A percentile compares a stretch with the other conserved stretches of the same genome.
phyloP scores from a whole-genome alignment of 441 rosid genomes.

The Pelargonium citronellum region DNA sequence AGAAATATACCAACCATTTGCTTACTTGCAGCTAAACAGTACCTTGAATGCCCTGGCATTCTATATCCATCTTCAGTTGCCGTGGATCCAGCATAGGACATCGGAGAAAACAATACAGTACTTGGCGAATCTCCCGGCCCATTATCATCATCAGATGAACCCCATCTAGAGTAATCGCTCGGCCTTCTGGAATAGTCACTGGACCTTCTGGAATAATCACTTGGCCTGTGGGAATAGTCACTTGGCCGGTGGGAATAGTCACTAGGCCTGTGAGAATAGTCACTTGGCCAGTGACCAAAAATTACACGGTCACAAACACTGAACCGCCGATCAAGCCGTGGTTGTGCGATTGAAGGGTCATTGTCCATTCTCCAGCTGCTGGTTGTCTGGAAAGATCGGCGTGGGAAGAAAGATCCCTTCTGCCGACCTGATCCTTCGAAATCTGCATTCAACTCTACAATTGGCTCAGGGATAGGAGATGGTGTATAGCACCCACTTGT shows the following conservation, averaged over 20 bases:
- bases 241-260: background rate
- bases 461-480: slow-evolving; percentile 85
- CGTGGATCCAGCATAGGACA: slow-evolving; percentile 47
- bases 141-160: slow-evolving; percentile 89
- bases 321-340: slow-evolving; percentile 71
- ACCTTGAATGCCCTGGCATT: slow-evolving; percentile 65
- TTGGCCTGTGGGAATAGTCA: too few relatives aligned
- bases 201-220: background rate
- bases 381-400: slow-evolving; percentile 87
- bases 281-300: slow-evolving; percentile 33
- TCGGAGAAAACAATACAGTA: slow-evolving; percentile 68
- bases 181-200: slow-evolving; percentile 18
- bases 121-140: slow-evolving; percentile 85
- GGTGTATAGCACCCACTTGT: slow-evolving; percentile 49
- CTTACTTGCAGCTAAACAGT: slow-evolving; percentile 83
- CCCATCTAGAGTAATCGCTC: slow-evolving; percentile 84
- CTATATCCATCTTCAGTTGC: slow-evolving; percentile 57
- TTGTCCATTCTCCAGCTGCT: slow-evolving; percentile 71
- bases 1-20: slow-evolving; percentile 97
- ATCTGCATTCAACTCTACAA: slow-evolving; percentile 88
- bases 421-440: slow-evolving; percentile 84
- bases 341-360: slow-evolving; percentile 59
- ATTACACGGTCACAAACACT: slow-evolving; percentile 92
- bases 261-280: too few relatives aligned
- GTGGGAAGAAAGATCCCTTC: slow-evolving; percentile 74